These are phyloP conservation scores for Aspergillus diversus DNA, from an alignment of 495 filamentous ascomycete species.

Conservation along the genomic window DNA sequence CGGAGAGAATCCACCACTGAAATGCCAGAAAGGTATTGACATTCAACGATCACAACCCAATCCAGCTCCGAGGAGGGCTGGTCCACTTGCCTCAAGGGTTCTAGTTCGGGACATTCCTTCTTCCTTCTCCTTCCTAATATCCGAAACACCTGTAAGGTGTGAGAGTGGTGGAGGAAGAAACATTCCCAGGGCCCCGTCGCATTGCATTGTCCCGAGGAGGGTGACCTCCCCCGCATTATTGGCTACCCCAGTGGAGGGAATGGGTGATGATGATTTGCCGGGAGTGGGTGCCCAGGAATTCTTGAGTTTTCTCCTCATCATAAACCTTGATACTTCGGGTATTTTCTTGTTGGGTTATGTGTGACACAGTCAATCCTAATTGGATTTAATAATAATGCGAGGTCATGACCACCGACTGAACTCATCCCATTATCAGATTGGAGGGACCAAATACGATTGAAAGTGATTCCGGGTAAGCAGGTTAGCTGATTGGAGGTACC, in stretches of 20 bases:
- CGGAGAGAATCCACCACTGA: conserved; percentile 19
- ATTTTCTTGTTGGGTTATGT: not conserved
- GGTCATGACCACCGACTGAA: not conserved
- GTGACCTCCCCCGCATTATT: not conserved
- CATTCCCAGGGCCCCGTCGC: conserved; percentile 3
- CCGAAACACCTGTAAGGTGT: not conserved
- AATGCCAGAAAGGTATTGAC: not conserved
- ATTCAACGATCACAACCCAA: not conserved
- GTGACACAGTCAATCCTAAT: not conserved
- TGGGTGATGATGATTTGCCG: not conserved
- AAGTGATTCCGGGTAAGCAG: too few species aligned
- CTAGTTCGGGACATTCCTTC: conserved; percentile 9
- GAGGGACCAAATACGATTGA: not conserved
- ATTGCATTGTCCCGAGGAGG: not conserved
- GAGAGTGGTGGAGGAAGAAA: not conserved
- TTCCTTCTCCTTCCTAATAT: not conserved
- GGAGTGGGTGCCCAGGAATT: not conserved
- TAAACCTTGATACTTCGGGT: not conserved
- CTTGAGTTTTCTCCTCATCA: not conserved
- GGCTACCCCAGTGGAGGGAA: not conserved
- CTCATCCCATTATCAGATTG: not conserved
- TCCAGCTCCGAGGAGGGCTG: not conserved
- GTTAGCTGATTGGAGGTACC: not conserved
- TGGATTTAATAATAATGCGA: not conserved
- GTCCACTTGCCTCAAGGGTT: not conserved